Evolutionary conservation across 495 filamentous ascomycete genomes (phyloP).

Genomic region (Neurospora hispaniola): DNA sequence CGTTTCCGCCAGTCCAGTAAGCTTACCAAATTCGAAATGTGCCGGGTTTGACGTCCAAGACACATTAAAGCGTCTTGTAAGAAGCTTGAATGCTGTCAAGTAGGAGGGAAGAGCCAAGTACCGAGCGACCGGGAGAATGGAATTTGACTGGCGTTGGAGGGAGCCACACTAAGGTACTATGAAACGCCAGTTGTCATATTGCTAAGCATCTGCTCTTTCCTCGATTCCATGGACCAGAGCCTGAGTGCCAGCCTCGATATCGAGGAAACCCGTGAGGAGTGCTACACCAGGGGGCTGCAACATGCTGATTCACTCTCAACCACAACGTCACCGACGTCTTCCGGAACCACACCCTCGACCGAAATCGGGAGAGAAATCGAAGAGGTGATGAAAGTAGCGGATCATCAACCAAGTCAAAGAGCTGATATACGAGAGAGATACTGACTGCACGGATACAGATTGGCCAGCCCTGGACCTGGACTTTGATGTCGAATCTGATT

Average conservation of each 20-base stretch:
- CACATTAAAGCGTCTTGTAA: neutral
- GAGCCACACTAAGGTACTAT: neutral
- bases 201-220: neutral
- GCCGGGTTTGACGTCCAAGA: neutral
- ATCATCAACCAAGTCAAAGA: neutral
- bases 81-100: neutral
- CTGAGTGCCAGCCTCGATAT: conserved; percentile 4
- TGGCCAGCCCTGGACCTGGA: conserved; percentile 26
- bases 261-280: conserved; percentile 38
- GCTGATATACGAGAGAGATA: conserved; percentile 9
- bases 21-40: neutral
- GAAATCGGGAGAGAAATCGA: conserved; percentile 18
- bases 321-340: conserved; percentile 28
- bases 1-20: neutral
- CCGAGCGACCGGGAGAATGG: conserved; percentile 2
- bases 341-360: conserved; percentile 18
- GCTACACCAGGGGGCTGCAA: conserved; percentile 40
- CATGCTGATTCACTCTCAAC: conserved; percentile 27
- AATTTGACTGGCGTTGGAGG: conserved; percentile 5
- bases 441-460: conserved; percentile 25
- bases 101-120: neutral
- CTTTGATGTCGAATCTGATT: conserved; percentile 31
- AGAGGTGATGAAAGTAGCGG: conserved; percentile 20
- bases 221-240: neutral
- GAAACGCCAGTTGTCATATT: neutral